Conservation (phyloP, 768 basidiomycete species). For the Glaciozyma antarctica region DNA sequence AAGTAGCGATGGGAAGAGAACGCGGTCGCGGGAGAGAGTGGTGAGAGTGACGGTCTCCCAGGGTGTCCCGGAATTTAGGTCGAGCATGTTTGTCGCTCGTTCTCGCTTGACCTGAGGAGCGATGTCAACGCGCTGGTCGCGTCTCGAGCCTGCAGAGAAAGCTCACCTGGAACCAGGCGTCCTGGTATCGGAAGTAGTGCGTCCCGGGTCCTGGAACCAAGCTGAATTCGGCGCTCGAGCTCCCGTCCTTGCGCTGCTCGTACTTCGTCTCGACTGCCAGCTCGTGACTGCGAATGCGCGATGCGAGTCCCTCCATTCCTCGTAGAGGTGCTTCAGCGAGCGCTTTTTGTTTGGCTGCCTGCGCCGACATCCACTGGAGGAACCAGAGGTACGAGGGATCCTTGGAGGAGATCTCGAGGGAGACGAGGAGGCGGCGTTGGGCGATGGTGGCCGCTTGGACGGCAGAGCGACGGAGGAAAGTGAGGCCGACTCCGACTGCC, state of each 20-base stretch:
- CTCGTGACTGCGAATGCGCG: slow-evolving; percentile 64
- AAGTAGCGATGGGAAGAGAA: slow-evolving; percentile 67
- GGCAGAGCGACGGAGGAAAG: slow-evolving; percentile 49
- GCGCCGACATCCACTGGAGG: slow-evolving; percentile 84
- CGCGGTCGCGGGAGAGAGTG: slow-evolving; percentile 75
- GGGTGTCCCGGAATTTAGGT: slow-evolving; percentile 78
- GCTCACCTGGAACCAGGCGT: slow-evolving; percentile 89
- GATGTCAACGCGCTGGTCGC: neutral
- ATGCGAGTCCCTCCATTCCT: slow-evolving; percentile 30
- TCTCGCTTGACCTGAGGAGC: slow-evolving; percentile 73
- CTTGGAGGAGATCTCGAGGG: slow-evolving; percentile 90
- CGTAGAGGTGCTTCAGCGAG: slow-evolving; percentile 24
- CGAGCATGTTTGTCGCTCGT: slow-evolving; percentile 83
- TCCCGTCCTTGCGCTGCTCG: slow-evolving; percentile 84
- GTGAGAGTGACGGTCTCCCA: slow-evolving; percentile 97
- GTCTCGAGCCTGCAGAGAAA: neutral
- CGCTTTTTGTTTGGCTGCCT: slow-evolving; percentile 43
- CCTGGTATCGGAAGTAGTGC: slow-evolving; percentile 80
- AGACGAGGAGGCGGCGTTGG: slow-evolving; percentile 81
- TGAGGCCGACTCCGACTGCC: slow-evolving; percentile 83
- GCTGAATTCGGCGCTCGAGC: slow-evolving; percentile 75
- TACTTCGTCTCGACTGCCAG: slow-evolving; percentile 84
- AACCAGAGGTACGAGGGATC: slow-evolving; percentile 96
- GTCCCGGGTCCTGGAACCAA: slow-evolving; percentile 93
- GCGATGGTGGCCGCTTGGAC: slow-evolving; percentile 63